Base-by-base conservation (phyloP, 805 yeast genomes). In the Monosporozyma unispora region DNA sequence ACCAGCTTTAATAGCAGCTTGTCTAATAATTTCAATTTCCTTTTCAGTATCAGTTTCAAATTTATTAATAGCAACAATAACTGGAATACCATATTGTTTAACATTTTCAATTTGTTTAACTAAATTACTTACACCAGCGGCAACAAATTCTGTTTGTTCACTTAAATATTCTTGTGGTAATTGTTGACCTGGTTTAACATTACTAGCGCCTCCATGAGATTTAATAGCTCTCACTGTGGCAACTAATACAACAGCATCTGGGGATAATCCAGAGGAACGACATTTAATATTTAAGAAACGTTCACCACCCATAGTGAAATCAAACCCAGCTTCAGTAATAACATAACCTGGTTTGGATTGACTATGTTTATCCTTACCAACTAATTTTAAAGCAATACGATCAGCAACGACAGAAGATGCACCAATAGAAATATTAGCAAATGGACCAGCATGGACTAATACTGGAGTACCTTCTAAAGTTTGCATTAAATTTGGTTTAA, bases 281-380 rank as follows among this genome's bases (percentile, higher is more conserved):
- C 97, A 89, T 73, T 91, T 91, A 69, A 91, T 91, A 74, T 91
- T 88, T 70, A 91, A 79, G 72, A 91, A 91, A 62, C 98, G 79
- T 74, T 91, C 99, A 59, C 98, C 98, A 57, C 99, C 99, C 98
- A 91, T 91, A 45, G 97, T 91, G 75, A 93, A 91, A 70, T 91
- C 98, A 71, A 91, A 91, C 48, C 99, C 99, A 38, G 98, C 97
- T 70, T 91, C 99, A 46, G 99, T 91, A 53, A 91, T 87, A 49
- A 89, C 98, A 64, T 79, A 91, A 57, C 98, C 98, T 53, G 74
- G 73, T 48, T 80, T 76, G 3, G 50, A 14, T 16, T 49, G 46
- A 8, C 44, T 49, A 16, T 51, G 22, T 62, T 75, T 70, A 40
- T 73, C 70, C 48, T 74, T 76, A 59, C 93, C 93, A 16, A 95